Evolutionary conservation across 208 protist genomes (phyloP), one percentile per base, ranked within the genome.

Genomic region (Trypanosoma caninum): DNA sequence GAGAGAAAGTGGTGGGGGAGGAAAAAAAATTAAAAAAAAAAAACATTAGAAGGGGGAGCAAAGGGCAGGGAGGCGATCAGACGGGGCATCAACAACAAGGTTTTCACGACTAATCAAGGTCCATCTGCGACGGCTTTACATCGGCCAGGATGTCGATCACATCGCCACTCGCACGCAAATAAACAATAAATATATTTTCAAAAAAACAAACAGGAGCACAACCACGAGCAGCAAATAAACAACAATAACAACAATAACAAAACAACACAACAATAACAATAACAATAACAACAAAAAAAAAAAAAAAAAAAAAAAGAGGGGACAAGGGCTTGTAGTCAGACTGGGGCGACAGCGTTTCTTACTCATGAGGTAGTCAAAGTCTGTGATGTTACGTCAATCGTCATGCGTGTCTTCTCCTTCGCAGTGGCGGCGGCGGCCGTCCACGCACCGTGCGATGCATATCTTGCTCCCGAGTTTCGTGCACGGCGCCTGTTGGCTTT

Each of bases 51-150:
- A 25, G 34, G 37, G 35, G 30, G 45, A 14, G 30, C 53, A 34
- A 42, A 14, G 31, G 28, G 2, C 23, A 14, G 45, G 20, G 33
- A 16, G 41, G 40, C 37, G 59, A 73, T 73, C 67, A 73, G 67
- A 67, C 67, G 51, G 67, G 67, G 67, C 67, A 28, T 54, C 23
- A 60, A 60, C 14, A 60, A 64, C 33, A 22, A 18, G 53, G 59
- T 66, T 73, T 73, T 73, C 67, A 73, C 44, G 44, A 6, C 6
- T 16, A 42, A 33, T 65, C 59, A 59, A 74, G 6, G 68, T 74
- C 68, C 68, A 74, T 74, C 68, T 74, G 68, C 68, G 68, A 74
- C 68, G 68, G 68, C 68, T 74, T 74, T 74, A 74, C 68, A 74
- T 74, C 68, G 51, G 68, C 68, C 68, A 69, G 25, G 68, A 28